Percentiles rank a stretch among this genome's conserved stretches.
These are phyloP conservation scores for Zopfia rhizophila DNA, from an alignment of 2,329 filamentous ascomycete species.

Conservation along the genomic window DNA sequence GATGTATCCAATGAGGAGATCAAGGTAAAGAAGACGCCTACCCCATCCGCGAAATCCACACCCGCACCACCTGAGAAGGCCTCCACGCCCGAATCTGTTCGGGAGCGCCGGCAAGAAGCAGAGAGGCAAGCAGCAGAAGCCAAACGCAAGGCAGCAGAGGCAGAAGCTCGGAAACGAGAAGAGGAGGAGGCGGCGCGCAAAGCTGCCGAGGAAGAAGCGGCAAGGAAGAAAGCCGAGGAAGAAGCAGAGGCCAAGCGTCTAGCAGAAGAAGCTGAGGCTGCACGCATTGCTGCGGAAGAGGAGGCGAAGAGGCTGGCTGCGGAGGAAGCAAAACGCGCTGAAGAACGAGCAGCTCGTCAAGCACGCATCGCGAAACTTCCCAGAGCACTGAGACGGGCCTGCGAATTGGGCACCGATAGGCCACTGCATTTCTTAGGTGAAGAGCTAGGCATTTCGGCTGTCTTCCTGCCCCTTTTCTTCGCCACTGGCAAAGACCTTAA, in stretches of 20 bases:
- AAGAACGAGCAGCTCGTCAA: conserved; percentile 43
- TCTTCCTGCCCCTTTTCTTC: conserved; percentile 52
- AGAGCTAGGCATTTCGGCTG: conserved; percentile 50
- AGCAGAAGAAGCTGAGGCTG: conserved; percentile 46
- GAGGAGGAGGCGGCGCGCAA: conserved; percentile 39
- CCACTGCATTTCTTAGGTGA: conserved; percentile 52
- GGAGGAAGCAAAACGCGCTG: conserved; percentile 42
- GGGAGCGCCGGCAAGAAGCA: conserved; percentile 48
- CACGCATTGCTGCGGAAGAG: conserved; percentile 44
- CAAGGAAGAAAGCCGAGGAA: conserved; percentile 35
- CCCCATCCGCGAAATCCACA: conserved; percentile 46
- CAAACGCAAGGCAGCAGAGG: conserved; percentile 33
- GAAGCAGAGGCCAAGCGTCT: conserved; percentile 41
- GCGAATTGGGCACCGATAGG: conserved; percentile 48
- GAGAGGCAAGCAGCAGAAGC: conserved; percentile 37
- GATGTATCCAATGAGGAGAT: conserved; percentile 43
- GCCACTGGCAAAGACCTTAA: conserved; percentile 44
- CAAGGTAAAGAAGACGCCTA: conserved; percentile 45
- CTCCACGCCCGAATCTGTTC: conserved; percentile 44
- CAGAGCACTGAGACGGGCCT: conserved; percentile 48
- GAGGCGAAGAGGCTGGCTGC: conserved; percentile 36
- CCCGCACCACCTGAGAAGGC: conserved; percentile 47
- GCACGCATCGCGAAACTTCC: conserved; percentile 49
- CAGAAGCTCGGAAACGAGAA: conserved; percentile 37
- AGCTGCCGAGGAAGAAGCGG: conserved; percentile 42